Evolutionary conservation across 352 stramenopile genomes (phyloP), one percentile per base, ranked within the genome.

Genomic region (Aphanomyces euteiches): DNA sequence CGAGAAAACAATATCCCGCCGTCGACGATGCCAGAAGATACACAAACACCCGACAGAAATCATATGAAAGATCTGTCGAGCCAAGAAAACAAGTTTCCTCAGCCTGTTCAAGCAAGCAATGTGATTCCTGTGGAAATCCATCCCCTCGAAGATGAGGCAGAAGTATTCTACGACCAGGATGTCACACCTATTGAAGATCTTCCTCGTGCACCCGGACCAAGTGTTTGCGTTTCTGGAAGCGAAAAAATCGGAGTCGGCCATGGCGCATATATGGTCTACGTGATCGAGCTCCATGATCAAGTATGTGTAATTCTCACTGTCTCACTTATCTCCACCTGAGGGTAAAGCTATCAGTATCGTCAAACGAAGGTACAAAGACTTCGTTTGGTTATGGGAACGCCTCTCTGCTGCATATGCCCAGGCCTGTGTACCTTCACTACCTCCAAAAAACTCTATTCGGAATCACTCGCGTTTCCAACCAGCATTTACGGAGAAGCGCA

Each of bases 361-460:
- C 39, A 70, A 70, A 41, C 48, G 64, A 21, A 37, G 64, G 12
- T 70, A 63, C 54, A 61, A 61, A 15, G 64, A 70, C 28, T 70
- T 70, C 39, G 64, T 58, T 12, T 70, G 64, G 64, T 39, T 70
- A 10, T 70, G 45, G 47, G 64, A 70, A 36, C 48, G 64, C 17
- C 40, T 70, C 19, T 61, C 64, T n/a, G 40, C 17, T 5, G 39
- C 47, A 13, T 61, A 70, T 47, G n/a, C 38, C 21, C 56, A 39
- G 39, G 64, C 54, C 3, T 70, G 64, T 43, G 41, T 70, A 10
- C 64, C 64, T 8, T 48, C 64, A 19, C 21, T 70, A 21, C 64
- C 64, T 5, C 64, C 64, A 13, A 70, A 70, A 37, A 70, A 58
- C 19, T 21, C 43, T 7, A n/a, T 70, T 15, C 45, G 40, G 7